A percentile compares a stretch with the other conserved stretches of the same genome.
These are phyloP conservation scores for Paraleonurus japonicus DNA, from an alignment of 257 asterid genomes.

Conservation along the genomic window DNA sequence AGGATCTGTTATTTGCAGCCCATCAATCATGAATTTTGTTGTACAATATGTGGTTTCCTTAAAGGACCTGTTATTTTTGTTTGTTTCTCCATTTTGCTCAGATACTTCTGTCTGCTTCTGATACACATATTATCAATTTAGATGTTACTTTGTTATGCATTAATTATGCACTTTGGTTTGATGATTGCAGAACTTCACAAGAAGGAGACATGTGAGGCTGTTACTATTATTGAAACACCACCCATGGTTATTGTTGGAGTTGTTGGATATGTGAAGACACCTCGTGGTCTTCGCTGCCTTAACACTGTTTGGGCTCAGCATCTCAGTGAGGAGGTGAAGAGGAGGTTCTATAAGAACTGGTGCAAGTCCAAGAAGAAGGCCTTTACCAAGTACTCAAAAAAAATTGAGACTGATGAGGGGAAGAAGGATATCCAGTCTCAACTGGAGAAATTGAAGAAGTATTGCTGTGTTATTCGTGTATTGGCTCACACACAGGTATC, in stretches of 20 bases:
- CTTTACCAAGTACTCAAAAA: conserved; percentile 47
- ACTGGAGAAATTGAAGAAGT: conserved; percentile 55
- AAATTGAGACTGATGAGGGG: conserved; percentile 54
- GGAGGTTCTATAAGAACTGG: conserved; percentile 75
- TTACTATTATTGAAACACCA: conserved; percentile 54
- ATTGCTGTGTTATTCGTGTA: conserved; percentile 46
- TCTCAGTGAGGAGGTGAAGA: conserved; percentile 59
- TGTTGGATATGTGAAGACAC: conserved; percentile 63
- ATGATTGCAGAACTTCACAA: conserved; percentile 55
- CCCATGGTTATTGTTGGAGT: conserved; percentile 68
- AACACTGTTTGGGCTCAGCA: conserved; percentile 71
- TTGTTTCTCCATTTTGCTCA: background rate
- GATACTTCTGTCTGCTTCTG: background rate
- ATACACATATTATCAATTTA: background rate
- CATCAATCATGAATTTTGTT: background rate
- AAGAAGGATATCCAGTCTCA: conserved; percentile 55
- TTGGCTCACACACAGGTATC: conserved; percentile 65
- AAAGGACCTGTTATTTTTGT: background rate
- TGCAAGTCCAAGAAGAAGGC: conserved; percentile 71
- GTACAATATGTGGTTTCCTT: background rate
- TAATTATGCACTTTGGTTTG: background rate
- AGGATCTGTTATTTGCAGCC: background rate
- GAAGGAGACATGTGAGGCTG: conserved; percentile 68
- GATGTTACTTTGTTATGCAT: background rate
- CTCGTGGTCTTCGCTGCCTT: conserved; percentile 62